Conservation (phyloP, 1,139 yeast species). For the Taphrina confusa region DNA sequence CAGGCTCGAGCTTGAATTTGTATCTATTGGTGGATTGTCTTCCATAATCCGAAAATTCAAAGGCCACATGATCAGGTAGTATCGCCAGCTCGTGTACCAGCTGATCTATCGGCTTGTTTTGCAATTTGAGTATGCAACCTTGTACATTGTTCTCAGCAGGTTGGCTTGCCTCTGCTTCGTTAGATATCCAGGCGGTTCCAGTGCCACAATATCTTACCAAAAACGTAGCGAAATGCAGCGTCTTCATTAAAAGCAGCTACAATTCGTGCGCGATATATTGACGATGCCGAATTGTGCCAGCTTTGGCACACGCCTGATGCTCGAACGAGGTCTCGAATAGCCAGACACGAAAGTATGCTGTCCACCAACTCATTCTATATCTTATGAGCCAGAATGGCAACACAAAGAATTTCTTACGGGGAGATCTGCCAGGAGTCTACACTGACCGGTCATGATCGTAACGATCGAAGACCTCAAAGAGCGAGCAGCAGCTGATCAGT, state of each 20-base stretch:
- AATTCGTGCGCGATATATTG: background rate
- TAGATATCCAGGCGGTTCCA: background rate
- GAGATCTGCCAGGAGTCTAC: too few species aligned
- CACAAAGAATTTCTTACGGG: too few species aligned
- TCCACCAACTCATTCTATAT: constrained; percentile 7
- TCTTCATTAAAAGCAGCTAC: background rate
- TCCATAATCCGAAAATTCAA: constrained; percentile 1
- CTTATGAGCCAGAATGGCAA: too few species aligned
- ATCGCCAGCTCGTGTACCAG: background rate
- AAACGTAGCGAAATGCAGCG: constrained; percentile 7
- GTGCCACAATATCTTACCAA: constrained; percentile 1
- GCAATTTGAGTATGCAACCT: constrained; percentile 10
- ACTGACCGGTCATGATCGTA: too few species aligned
- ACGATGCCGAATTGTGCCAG: background rate
- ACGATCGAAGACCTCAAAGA: too few species aligned
- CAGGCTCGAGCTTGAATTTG: constrained; percentile 15
- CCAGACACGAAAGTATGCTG: background rate
- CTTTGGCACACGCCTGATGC: background rate
- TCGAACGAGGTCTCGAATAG: background rate
- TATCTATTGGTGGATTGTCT: background rate
- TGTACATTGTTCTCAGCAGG: constrained; percentile 9
- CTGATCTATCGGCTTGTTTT: background rate
- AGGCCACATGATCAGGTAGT: background rate
- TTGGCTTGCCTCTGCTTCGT: constrained; percentile 12
- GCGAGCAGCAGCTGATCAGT: too few species aligned